Evolutionary conservation across 2,329 filamentous ascomycete species (phyloP).

Genomic region (Aspergillus ruber): DNA sequence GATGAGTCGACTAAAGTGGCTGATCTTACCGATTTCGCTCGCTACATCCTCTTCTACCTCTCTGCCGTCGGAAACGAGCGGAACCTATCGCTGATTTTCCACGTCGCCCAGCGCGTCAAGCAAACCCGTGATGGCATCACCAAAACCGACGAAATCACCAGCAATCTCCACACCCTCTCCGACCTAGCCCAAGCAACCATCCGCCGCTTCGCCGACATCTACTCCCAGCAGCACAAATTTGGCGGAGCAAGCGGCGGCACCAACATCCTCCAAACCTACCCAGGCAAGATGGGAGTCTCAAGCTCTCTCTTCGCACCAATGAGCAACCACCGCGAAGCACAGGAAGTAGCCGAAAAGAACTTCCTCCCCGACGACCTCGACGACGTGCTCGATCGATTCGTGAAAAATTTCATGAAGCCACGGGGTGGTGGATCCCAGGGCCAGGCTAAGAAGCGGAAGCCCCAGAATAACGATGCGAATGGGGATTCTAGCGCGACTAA

Average conservation of each 20-base stretch:
- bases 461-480: constrained; percentile 24
- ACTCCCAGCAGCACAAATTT: constrained; percentile 59
- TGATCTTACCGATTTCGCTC: constrained; percentile 69
- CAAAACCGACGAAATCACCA: constrained; percentile 41
- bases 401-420: constrained; percentile 62
- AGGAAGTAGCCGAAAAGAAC: constrained; percentile 78
- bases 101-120: constrained; percentile 88
- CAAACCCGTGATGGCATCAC: constrained; percentile 75
- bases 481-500: constrained; percentile 11
- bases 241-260: constrained; percentile 32
- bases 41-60: constrained; percentile 87
- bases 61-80: constrained; percentile 74
- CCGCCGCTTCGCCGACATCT: constrained; percentile 76
- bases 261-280: constrained; percentile 68
- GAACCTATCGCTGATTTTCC: constrained; percentile 82
- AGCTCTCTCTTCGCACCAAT: constrained; percentile 70
- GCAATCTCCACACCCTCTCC: constrained; percentile 69
- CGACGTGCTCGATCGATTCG: constrained; percentile 68
- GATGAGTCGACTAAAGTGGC: constrained; percentile 45
- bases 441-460: constrained; percentile 37
- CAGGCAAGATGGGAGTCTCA: constrained; percentile 74
- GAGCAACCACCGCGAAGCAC: constrained; percentile 68
- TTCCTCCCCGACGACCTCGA: constrained; percentile 73
- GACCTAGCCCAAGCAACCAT: constrained; percentile 80
- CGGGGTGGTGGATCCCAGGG: constrained; percentile 34